Percentiles rank a stretch among this genome's conserved stretches.
phyloP scores from a whole-genome alignment of 306 rosid species.

The Rosa chinensis region DNA sequence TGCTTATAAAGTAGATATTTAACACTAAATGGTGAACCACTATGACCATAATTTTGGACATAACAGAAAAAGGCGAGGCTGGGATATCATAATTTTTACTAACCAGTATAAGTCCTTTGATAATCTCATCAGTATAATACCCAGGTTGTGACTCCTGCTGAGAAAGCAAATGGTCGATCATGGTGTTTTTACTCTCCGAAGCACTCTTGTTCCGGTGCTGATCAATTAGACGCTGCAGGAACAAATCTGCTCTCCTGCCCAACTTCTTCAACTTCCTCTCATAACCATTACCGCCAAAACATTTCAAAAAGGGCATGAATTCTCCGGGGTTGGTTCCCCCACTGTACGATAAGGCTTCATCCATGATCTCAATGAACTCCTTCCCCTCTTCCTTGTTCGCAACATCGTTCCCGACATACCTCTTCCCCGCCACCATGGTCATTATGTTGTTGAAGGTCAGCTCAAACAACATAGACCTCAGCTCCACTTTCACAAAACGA shows the following conservation, averaged over 20 bases:
- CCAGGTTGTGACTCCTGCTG: not conserved
- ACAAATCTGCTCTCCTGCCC: conserved; percentile 29
- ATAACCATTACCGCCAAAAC: conserved; percentile 25
- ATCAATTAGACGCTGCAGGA: conserved; percentile 23
- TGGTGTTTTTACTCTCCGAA: not conserved
- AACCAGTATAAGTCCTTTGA: not conserved
- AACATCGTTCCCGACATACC: conserved; percentile 38
- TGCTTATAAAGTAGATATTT: no score
- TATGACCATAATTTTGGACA: no score
- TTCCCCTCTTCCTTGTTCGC: conserved; percentile 33
- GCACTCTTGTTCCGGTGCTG: conserved; percentile 12
- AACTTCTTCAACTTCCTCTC: conserved; percentile 9
- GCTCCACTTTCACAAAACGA: conserved; percentile 31
- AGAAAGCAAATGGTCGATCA: conserved; percentile 17
- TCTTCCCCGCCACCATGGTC: conserved; percentile 63
- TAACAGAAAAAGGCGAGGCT: no score
- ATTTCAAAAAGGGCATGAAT: conserved; percentile 37
- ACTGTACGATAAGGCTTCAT: conserved; percentile 17
- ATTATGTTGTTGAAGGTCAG: conserved; percentile 52
- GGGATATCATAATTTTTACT: not conserved
- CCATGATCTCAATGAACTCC: conserved; percentile 35
- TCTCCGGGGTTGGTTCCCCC: conserved; percentile 31
- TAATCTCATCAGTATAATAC: not conserved
- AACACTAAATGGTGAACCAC: not conserved
- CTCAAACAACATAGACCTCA: conserved; percentile 35